These are phyloP conservation scores for Fusarium sp. DNA, from an alignment of 2,329 filamentous ascomycete species.

Conservation along the genomic window DNA sequence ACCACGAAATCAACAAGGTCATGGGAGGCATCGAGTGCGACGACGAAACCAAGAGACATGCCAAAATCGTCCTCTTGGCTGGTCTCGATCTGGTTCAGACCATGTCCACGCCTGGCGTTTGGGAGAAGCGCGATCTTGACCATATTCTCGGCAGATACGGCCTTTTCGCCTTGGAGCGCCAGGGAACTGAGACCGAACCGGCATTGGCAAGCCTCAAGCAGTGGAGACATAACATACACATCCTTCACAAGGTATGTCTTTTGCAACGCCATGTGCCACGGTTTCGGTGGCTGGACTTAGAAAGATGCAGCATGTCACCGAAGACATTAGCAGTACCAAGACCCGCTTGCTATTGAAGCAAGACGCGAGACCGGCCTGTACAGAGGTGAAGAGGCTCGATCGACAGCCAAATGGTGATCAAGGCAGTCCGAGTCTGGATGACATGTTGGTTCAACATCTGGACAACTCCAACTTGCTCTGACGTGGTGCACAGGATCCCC, in stretches of 20 bases:
- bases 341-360: constrained; percentile 83
- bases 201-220: constrained; percentile 83
- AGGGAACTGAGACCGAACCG: constrained; percentile 89
- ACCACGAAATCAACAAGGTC: constrained; percentile 84
- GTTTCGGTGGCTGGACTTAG: neutral
- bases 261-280: neutral
- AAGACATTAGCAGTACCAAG: constrained; percentile 85
- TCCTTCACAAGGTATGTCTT: constrained; percentile 70
- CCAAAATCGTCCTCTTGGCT: constrained; percentile 83
- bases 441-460: neutral
- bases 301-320: constrained; percentile 72
- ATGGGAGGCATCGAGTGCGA: constrained; percentile 80
- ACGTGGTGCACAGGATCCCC: constrained; percentile 59
- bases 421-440: neutral
- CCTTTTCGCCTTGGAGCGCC: constrained; percentile 87
- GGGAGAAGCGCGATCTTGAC: constrained; percentile 86
- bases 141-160: constrained; percentile 88
- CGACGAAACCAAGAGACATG: constrained; percentile 73
- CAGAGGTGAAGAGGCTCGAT: constrained; percentile 40
- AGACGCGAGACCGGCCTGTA: constrained; percentile 84
- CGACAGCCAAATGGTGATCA: neutral
- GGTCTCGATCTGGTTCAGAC: constrained; percentile 82
- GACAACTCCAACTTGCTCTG: neutral
- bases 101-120: constrained; percentile 80
- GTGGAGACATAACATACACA: constrained; percentile 87